Percentiles rank a stretch among this genome's conserved stretches.
These are phyloP conservation scores for Myxozyma geophila DNA, from an alignment of 805 yeast genomes.

Conservation along the genomic window DNA sequence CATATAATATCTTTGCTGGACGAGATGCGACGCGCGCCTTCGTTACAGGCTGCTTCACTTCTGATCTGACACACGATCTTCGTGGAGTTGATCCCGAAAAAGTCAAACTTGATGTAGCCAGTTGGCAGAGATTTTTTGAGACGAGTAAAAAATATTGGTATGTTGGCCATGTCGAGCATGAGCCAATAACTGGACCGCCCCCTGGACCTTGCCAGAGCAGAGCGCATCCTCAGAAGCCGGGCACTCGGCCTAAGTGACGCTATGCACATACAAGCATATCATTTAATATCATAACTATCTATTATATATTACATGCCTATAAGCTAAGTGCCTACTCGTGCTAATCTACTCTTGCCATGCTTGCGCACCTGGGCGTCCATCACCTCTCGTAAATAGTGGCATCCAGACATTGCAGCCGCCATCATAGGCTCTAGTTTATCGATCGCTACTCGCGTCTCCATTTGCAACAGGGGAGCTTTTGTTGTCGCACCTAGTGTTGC, in stretches of 20 bases:
- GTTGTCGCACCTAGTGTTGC: constrained; percentile 85
- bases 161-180: constrained; percentile 61
- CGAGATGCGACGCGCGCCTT: constrained; percentile 70
- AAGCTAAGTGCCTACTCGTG: constrained; percentile 32
- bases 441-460: constrained; percentile 84
- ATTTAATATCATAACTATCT: not conserved
- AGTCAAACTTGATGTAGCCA: constrained; percentile 48
- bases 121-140: constrained; percentile 61
- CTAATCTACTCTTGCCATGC: constrained; percentile 63
- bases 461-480: constrained; percentile 70
- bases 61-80: constrained; percentile 65
- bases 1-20: constrained; percentile 64
- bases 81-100: constrained; percentile 58
- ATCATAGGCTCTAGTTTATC: constrained; percentile 77
- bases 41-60: constrained; percentile 69
- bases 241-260: not conserved
- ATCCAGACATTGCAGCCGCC: constrained; percentile 84
- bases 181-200: constrained; percentile 52
- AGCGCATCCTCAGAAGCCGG: constrained; percentile 9
- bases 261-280: not conserved
- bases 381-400: constrained; percentile 75
- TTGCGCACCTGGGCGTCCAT: constrained; percentile 85
- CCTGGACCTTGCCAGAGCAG: constrained; percentile 54
- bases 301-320: not conserved
- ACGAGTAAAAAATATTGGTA: constrained; percentile 59